phyloP scores from a whole-genome alignment of 2,329 filamentous ascomycete species.

The Hypoxylon sp. region DNA sequence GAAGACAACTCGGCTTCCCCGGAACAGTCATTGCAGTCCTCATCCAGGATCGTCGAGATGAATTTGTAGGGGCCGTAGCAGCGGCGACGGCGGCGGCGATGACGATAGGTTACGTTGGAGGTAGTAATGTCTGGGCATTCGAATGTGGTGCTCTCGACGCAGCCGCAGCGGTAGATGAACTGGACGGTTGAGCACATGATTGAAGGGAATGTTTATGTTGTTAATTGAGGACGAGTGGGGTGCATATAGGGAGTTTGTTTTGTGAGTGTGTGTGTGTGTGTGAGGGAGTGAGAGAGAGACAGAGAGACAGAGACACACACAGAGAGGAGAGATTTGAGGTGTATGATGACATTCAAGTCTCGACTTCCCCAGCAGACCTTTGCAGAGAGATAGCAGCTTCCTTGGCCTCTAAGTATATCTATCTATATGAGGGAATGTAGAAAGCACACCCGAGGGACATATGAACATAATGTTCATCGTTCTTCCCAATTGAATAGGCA shows the following conservation, averaged over 20 bases:
- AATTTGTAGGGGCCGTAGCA: slow-evolving; percentile 4
- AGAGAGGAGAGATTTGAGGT: too few species aligned
- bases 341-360: background rate
- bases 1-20: background rate
- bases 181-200: slow-evolving; percentile 48
- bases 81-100: slow-evolving; percentile 13
- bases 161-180: slow-evolving; percentile 51
- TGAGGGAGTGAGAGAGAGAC: background rate
- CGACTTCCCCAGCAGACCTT: background rate
- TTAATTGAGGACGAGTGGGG: background rate
- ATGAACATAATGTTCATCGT: background rate
- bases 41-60: slow-evolving; percentile 34
- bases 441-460: background rate
- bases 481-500: background rate
- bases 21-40: slow-evolving; percentile 48
- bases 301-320: too few species aligned
- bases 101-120: background rate
- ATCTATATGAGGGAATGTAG: background rate
- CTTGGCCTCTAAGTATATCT: background rate
- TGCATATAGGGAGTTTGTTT: too few species aligned
- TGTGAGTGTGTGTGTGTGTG: too few species aligned
- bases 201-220: background rate
- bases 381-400: background rate
- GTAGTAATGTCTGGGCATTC: slow-evolving; percentile 31
- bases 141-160: slow-evolving; percentile 45